Base-by-base conservation (phyloP, 768 basidiomycete species). In the Lactarius sanguifluus region DNA sequence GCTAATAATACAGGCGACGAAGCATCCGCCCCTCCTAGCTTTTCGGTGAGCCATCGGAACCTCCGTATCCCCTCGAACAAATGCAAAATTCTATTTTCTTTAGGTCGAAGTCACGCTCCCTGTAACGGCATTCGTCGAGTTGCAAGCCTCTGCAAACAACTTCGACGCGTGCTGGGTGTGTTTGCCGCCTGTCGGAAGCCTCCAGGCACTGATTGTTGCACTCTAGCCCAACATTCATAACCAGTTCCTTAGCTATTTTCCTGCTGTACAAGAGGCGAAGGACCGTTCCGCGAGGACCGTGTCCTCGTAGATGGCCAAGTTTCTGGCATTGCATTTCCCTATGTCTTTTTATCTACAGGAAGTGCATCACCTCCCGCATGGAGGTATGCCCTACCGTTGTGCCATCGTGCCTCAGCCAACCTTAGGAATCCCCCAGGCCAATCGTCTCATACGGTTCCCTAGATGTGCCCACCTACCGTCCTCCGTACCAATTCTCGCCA, bases 91-190 rank as follows among this genome's bases (percentile, higher is more conserved):
- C 65, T 18, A 20, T 13, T 32, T 18, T 16, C 56, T 50, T 25
- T 63, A 90, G 90, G 72, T 85, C 63, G 86, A 87, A 63, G 81
- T 91, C 3, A 91, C 86, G 0, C 75, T 92, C 5, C 91, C 91
- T 3, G 83, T 90, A 1, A 78, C 86, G 56, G 79, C 87, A 1
- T 89, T 82, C 67, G 89, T 86, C 8, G 90, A 92, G 73, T 76
- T 93, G 3, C 85, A 85, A 68, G 90, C 91, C 18, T 91, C 79
- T 2, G 86, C 88, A 1, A 87, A 85, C 64, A 79, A 79, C 16
- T 75, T 81, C 1, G 88, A 88, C 72, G 90, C 92, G 75, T 92
- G 90, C 72, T 93, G 91, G 91, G 90, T 90, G 69, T 59, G 79
- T 65, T 10, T 18, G 10, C 28, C 16, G 12, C 34, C 45, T 38